Evolutionary conservation across 139 green algal species (phyloP).

Genomic region (Chlorella sp.): DNA sequence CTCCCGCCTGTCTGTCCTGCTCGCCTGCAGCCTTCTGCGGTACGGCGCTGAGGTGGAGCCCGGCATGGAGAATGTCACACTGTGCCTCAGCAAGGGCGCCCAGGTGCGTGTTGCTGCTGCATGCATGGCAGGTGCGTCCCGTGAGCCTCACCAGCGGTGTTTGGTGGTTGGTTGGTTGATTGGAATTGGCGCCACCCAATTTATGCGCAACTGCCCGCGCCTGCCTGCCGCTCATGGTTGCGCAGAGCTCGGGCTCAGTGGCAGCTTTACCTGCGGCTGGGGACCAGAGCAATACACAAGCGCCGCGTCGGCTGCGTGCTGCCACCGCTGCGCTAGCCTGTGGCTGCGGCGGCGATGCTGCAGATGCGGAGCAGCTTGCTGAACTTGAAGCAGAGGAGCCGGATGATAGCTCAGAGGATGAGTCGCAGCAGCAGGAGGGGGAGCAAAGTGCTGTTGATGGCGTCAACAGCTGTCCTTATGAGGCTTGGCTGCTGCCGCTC

Average conservation of each 20-base stretch:
- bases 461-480: conserved; percentile 20
- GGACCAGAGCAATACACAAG: background rate
- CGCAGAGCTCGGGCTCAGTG: background rate
- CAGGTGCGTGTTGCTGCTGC: background rate
- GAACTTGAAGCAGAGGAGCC: background rate
- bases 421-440: background rate
- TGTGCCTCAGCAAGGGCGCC: background rate
- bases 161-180: too few species aligned
- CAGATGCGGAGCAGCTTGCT: too few species aligned
- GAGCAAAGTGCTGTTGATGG: background rate
- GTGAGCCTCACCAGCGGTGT: too few species aligned
- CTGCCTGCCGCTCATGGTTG: background rate
- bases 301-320: too few species aligned
- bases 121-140: background rate
- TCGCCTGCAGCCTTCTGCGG: too few species aligned
- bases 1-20: too few species aligned
- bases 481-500: conserved; percentile 41
- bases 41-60: conserved; percentile 7
- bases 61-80: background rate
- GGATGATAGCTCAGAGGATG: background rate
- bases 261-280: background rate
- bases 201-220: background rate
- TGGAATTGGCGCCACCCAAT: too few species aligned
- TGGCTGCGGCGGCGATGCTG: too few species aligned
- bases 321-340: too few species aligned